A percentile compares a stretch with the other conserved stretches of the same genome.
Evolutionary conservation across 2,329 filamentous ascomycete genomes (phyloP).

Genomic region (Phialemonium atrogriseum): DNA sequence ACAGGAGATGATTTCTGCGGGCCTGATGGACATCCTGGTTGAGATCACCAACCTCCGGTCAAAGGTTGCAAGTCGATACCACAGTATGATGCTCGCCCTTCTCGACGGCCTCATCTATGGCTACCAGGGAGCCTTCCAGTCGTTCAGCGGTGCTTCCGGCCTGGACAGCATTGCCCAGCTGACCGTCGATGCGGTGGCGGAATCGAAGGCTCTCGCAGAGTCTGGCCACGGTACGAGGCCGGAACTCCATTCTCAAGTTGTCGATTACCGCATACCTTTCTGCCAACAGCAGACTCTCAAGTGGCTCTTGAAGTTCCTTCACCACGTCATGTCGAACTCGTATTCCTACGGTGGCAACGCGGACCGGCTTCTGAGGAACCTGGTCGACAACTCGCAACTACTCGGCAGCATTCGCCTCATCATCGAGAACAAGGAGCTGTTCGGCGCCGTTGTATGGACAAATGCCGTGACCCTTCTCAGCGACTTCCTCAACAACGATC

Average conservation of each 20-base stretch:
- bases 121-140: slow-evolving; percentile 75
- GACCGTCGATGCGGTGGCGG: slow-evolving; percentile 68
- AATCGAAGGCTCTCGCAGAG: slow-evolving; percentile 58
- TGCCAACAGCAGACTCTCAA: slow-evolving; percentile 90
- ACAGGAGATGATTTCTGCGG: slow-evolving; percentile 78
- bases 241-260: slow-evolving; percentile 65
- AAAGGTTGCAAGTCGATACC: slow-evolving; percentile 70
- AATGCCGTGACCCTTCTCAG: slow-evolving; percentile 86
- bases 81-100: slow-evolving; percentile 78
- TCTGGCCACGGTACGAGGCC: slow-evolving; percentile 63
- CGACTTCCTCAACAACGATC: slow-evolving; percentile 97
- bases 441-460: slow-evolving; percentile 93
- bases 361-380: slow-evolving; percentile 80
- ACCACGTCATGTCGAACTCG: slow-evolving; percentile 83
- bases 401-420: slow-evolving; percentile 72
- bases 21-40: slow-evolving; percentile 81
- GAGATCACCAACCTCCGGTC: slow-evolving; percentile 83
- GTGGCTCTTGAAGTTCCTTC: slow-evolving; percentile 91
- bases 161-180: slow-evolving; percentile 87
- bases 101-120: slow-evolving; percentile 82
- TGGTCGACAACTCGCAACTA: slow-evolving; percentile 87
- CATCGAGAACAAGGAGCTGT: slow-evolving; percentile 69
- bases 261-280: slow-evolving; percentile 90
- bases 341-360: slow-evolving; percentile 66
- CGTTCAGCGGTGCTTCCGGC: slow-evolving; percentile 73